phyloP scores from a whole-genome alignment of 257 asterid species.

The Coffea canephora region DNA sequence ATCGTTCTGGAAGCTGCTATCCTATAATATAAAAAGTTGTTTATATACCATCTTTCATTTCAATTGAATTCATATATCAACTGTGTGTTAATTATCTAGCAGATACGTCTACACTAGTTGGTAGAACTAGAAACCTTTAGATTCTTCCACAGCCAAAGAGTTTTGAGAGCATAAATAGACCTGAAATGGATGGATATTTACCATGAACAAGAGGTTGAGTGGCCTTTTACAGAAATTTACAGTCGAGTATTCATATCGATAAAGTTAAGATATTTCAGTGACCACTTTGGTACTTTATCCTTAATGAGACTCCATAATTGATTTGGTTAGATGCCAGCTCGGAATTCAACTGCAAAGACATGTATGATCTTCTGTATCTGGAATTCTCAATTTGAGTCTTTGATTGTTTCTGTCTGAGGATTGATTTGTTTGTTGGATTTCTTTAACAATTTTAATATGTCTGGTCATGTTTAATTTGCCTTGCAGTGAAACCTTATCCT shows the following conservation, averaged over 20 bases:
- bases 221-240: not conserved
- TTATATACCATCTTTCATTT: no score
- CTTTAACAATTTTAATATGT: not conserved
- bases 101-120: not conserved
- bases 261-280: not conserved
- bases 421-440: not conserved
- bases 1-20: not conserved
- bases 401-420: not conserved
- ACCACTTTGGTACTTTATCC: not conserved
- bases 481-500: not conserved
- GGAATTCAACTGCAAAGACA: not conserved
- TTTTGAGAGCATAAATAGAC: not conserved
- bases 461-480: not conserved
- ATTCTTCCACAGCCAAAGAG: not conserved
- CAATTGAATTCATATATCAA: no score
- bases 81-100: not conserved
- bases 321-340: not conserved
- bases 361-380: not conserved
- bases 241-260: not conserved
- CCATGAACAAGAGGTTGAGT: not conserved
- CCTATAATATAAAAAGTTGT: no score
- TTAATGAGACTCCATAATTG: not conserved
- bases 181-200: not conserved
- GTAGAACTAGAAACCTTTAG: not conserved
- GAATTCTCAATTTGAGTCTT: no score